These are phyloP conservation scores for Penicillium paneum DNA, from an alignment of 2,329 filamentous ascomycete genomes.

Conservation along the genomic window DNA sequence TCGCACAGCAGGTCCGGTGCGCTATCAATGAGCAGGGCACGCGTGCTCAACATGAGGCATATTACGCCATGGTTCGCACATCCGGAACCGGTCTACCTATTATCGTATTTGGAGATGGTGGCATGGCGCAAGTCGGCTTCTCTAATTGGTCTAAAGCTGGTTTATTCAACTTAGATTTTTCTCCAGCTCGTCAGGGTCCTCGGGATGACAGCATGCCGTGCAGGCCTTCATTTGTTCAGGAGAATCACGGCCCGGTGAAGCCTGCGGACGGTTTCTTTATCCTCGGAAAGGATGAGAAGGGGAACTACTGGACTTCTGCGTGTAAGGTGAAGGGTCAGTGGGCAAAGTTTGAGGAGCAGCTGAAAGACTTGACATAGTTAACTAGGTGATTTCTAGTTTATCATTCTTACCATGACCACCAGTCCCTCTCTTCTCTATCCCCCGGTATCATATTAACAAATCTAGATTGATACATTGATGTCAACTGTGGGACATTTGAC, in stretches of 20 bases:
- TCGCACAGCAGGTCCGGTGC: constrained; percentile 11
- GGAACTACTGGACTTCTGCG: constrained; percentile 18
- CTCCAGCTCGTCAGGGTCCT: background rate
- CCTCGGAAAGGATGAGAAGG: constrained; percentile 6
- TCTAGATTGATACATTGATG: background rate
- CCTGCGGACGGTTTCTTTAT: background rate
- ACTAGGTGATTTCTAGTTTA: too few relatives aligned
- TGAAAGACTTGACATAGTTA: background rate
- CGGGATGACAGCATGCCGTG: background rate
- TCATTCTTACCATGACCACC: too few relatives aligned
- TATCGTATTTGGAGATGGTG: background rate
- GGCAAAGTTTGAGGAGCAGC: constrained; percentile 13
- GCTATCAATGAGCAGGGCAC: constrained; percentile 19
- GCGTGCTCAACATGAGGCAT: constrained; percentile 10
- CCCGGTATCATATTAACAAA: background rate
- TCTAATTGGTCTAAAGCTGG: background rate
- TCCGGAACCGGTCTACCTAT: background rate
- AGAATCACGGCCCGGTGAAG: background rate
- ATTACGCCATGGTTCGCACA: background rate
- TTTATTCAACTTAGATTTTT: background rate
- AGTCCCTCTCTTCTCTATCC: too few relatives aligned
- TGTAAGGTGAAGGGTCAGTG: constrained; percentile 18
- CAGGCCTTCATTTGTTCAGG: background rate
- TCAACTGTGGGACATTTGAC: background rate
- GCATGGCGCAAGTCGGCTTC: background rate